Percentiles rank a stretch among this genome's conserved stretches.
These are phyloP conservation scores for Mucor velutinosus DNA, from an alignment of 371 early-diverging fungal species.

Conservation along the genomic window DNA sequence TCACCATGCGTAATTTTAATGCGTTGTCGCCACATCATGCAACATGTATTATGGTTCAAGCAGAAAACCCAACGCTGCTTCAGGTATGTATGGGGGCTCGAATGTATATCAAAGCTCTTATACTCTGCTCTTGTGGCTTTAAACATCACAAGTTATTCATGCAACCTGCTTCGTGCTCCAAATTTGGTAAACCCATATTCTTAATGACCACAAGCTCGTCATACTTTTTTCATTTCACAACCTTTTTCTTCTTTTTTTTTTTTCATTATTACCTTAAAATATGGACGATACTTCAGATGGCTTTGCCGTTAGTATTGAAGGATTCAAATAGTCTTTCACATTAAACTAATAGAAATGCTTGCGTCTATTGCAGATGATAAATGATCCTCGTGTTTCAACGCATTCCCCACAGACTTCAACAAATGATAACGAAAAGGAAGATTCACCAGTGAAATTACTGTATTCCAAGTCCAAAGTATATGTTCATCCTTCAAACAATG, in stretches of 20 bases:
- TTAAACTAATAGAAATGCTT: not conserved
- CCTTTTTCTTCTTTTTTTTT: too few relatives aligned
- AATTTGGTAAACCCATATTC: not conserved
- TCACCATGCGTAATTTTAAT: too few relatives aligned
- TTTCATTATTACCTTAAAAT: not conserved
- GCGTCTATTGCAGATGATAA: slow-evolving; percentile 2
- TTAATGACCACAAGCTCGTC: not conserved
- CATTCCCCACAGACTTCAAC: not conserved
- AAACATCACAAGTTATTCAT: not conserved
- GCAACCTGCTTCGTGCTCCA: not conserved
- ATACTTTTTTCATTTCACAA: not conserved
- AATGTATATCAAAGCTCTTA: too few relatives aligned
- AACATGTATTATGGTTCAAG: too few relatives aligned
- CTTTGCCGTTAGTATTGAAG: not conserved
- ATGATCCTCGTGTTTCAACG: slow-evolving; percentile 12
- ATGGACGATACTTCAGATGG: not conserved
- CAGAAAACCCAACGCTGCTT: too few relatives aligned
- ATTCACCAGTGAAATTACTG: slow-evolving; percentile 31
- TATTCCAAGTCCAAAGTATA: slow-evolving; percentile 56
- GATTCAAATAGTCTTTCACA: not conserved
- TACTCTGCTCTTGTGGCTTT: too few relatives aligned
- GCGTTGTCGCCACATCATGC: too few relatives aligned
- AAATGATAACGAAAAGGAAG: not conserved
- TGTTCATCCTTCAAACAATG: slow-evolving; percentile 43
- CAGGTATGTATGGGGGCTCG: too few relatives aligned